Evolutionary conservation across 768 basidiomycete genomes (phyloP), one percentile per base, ranked within the genome.

Genomic region (Cystofilobasidium capitatum): DNA sequence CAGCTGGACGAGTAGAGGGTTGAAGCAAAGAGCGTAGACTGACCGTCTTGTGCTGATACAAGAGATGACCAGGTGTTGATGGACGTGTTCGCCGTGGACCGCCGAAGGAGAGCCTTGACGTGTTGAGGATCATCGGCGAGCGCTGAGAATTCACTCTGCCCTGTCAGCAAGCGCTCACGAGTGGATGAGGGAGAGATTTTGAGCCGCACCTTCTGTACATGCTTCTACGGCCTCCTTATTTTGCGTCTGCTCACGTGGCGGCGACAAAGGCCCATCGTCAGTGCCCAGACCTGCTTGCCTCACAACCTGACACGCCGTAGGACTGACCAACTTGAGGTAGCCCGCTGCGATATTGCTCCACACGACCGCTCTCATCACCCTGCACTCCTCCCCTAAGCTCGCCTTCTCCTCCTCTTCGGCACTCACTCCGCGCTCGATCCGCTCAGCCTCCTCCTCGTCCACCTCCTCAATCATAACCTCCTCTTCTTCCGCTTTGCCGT

Each of bases 321-420:
- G 29, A 65, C 85, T 74, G 72, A 89, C 91, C 76, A 89, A 76
- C 73, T 89, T 89, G 7, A 88, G 81, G 74, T 85, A 80, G 72
- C 91, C 93, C 61, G 91, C 92, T 0, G 82, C 91, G 44, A 94
- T 85, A 74, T 97, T 97, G n/a, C 88, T 86, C 74, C 88, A 83
- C 71, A 93, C 75, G 20, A 89, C 80, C 36, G 90, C 85, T 62
- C 89, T 82, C 31, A 82, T 80, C 72, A 84, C 85, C 16, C 80
- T 78, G 70, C 80, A 82, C 61, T 84, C 79, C 42, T 71, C 47
- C 42, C 84, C 80, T n/a, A 82, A 67, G 37, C 76, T 77, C 17
- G 75, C 71, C 26, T 78, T 70, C 72, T 67, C 64, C 64, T 31
- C 71, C 31, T 66, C 65, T 26, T 45, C 58, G 26, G 33, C 37